These are phyloP conservation scores for Durio zibethinus DNA, from an alignment of 345 rosid genomes.

Conservation along the genomic window DNA sequence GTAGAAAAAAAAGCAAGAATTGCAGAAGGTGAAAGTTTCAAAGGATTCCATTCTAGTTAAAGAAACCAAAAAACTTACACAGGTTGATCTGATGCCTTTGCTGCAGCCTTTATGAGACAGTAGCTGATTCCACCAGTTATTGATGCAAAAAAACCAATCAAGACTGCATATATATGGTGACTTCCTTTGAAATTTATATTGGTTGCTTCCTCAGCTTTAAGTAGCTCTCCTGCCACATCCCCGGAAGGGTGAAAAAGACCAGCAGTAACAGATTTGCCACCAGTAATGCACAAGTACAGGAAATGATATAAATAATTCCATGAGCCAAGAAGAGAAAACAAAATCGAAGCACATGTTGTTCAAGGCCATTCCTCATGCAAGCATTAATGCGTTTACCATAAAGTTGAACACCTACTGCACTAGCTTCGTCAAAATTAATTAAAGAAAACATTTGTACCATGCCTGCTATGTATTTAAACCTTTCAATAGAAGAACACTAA, in stretches of 20 bases:
- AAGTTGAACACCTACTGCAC: neutral
- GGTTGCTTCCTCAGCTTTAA: conserved; percentile 31
- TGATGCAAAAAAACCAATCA: conserved; percentile 71
- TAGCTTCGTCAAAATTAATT: neutral
- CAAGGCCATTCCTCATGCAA: neutral
- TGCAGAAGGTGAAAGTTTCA: neutral
- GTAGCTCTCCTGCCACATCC: conserved; percentile 32
- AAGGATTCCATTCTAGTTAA: neutral
- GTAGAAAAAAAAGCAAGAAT: neutral
- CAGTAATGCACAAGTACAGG: conserved; percentile 3
- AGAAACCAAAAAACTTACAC: conserved; percentile 45
- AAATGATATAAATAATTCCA: neutral
- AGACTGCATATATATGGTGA: conserved; percentile 44
- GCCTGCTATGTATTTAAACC: neutral
- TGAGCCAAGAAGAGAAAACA: neutral
- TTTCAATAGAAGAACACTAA: neutral
- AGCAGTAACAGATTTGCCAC: neutral
- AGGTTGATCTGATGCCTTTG: conserved; percentile 84
- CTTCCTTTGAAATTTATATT: conserved; percentile 27
- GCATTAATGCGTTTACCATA: neutral
- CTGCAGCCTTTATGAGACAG: conserved; percentile 74
- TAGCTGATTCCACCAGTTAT: conserved; percentile 79
- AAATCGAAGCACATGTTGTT: neutral
- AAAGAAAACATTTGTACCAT: neutral
- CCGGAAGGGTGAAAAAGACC: neutral